These are phyloP conservation scores for Phenoliferia sp. DNA, from an alignment of 1,284 basidiomycete species.

Conservation along the genomic window DNA sequence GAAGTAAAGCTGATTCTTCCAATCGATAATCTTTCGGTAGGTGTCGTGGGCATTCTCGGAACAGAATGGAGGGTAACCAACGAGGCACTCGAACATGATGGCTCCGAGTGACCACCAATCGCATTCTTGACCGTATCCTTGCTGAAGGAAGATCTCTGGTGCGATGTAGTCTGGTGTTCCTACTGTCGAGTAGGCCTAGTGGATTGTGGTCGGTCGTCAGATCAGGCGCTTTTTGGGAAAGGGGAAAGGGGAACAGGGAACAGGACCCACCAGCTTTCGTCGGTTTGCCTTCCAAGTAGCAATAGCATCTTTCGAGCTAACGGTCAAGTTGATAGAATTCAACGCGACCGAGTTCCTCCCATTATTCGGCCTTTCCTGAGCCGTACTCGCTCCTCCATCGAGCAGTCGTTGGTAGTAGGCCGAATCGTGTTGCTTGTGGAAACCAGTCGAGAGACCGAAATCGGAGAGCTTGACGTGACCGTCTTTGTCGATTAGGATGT, in stretches of 20 bases:
- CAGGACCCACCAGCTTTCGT: slow-evolving; percentile 76
- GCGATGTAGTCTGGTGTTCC: slow-evolving; percentile 99
- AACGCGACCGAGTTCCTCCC: slow-evolving; percentile 86
- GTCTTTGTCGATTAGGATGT: slow-evolving; percentile 90
- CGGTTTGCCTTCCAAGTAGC: slow-evolving; percentile 99
- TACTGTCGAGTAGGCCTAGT: slow-evolving; percentile 91
- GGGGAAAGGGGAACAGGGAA: no score
- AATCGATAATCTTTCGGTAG: slow-evolving; percentile 97
- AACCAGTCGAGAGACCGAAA: slow-evolving; percentile 89
- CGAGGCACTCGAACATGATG: slow-evolving; percentile 98
- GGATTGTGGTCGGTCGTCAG: neutral
- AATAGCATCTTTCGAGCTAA: slow-evolving; percentile 87
- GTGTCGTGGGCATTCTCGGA: slow-evolving; percentile 90
- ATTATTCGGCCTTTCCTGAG: slow-evolving; percentile 15
- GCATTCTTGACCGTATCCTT: slow-evolving; percentile 89
- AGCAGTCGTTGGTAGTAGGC: slow-evolving; percentile 92
- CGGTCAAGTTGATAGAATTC: slow-evolving; percentile 89
- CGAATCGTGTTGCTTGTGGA: slow-evolving; percentile 90
- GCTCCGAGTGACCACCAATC: slow-evolving; percentile 54
- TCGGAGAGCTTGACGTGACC: slow-evolving; percentile 95
- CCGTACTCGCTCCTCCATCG: slow-evolving; percentile 49
- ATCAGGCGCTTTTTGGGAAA: neutral
- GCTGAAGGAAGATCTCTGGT: slow-evolving; percentile 95
- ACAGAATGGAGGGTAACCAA: slow-evolving; percentile 50
- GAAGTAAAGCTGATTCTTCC: slow-evolving; percentile 84